Percentiles rank a stretch among this genome's conserved stretches.
phyloP scores from a whole-genome alignment of 805 yeast species.

The Suhomyces sp. region DNA sequence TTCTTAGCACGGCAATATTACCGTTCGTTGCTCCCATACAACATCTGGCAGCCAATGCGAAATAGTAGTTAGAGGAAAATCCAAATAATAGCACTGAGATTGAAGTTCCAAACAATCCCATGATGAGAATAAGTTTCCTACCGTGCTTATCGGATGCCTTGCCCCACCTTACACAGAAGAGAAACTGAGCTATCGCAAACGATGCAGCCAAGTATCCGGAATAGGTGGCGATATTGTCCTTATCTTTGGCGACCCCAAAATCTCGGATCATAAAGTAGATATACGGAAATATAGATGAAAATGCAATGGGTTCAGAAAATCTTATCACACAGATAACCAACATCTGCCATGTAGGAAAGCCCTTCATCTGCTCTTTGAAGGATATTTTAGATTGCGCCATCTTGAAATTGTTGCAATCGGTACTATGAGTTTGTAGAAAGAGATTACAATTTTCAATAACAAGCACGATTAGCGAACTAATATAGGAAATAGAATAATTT shows the following conservation, averaged over 20 bases:
- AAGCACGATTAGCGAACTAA: neutral
- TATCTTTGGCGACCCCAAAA: slow-evolving; percentile 46
- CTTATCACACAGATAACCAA: slow-evolving; percentile 41
- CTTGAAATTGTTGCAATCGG: neutral
- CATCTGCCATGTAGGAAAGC: slow-evolving; percentile 55
- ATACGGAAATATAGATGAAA: slow-evolving; percentile 63
- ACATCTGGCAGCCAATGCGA: slow-evolving; percentile 53
- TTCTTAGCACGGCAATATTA: slow-evolving; percentile 62
- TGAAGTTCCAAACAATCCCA: slow-evolving; percentile 53
- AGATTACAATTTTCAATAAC: neutral
- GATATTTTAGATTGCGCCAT: slow-evolving; percentile 2
- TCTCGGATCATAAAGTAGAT: slow-evolving; percentile 62
- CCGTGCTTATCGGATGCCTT: slow-evolving; percentile 52
- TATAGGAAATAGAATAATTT: neutral
- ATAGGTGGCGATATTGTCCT: slow-evolving; percentile 54
- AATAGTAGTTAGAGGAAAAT: slow-evolving; percentile 48
- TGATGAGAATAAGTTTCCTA: slow-evolving; percentile 50
- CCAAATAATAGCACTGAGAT: slow-evolving; percentile 51
- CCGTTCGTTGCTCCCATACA: slow-evolving; percentile 60
- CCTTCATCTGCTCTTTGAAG: slow-evolving; percentile 49
- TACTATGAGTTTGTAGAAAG: neutral
- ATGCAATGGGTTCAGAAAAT: slow-evolving; percentile 61
- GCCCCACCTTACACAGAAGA: slow-evolving; percentile 63
- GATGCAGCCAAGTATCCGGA: slow-evolving; percentile 61
- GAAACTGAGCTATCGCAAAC: slow-evolving; percentile 58